phyloP scores from a whole-genome alignment of 257 asterid species.

The Gentiana straminea region DNA sequence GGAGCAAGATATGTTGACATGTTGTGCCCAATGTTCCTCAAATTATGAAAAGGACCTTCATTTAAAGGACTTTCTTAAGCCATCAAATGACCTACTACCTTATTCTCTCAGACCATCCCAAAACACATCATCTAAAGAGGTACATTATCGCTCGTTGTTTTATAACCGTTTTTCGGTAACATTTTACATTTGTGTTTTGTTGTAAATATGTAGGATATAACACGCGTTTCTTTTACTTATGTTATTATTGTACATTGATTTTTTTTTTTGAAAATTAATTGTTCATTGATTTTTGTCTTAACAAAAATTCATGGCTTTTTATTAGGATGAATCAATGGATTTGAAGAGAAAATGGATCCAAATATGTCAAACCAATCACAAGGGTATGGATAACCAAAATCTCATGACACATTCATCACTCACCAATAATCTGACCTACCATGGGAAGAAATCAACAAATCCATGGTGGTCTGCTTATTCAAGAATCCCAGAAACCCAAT shows the following conservation, averaged over 20 bases:
- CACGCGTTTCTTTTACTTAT: too few species aligned
- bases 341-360: conserved; percentile 67
- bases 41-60: conserved; percentile 57
- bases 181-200: too few species aligned
- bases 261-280: too few species aligned
- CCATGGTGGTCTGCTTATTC: conserved; percentile 36
- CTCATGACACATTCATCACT: conserved; percentile 13
- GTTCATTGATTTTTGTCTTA: too few species aligned
- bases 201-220: too few species aligned
- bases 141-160: conserved; percentile 6
- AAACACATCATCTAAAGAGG: conserved; percentile 35
- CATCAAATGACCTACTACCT: conserved; percentile 39
- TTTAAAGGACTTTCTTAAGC: conserved; percentile 22
- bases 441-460: conserved; percentile 27
- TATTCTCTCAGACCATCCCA: conserved; percentile 53
- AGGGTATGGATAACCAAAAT: conserved; percentile 25
- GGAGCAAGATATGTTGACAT: conserved; percentile 37
- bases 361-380: conserved; percentile 50
- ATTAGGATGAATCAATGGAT: conserved; percentile 45
- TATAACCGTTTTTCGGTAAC: neutral
- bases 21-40: conserved; percentile 63
- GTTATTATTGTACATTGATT: too few species aligned
- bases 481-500: conserved; percentile 31
- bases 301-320: neutral
- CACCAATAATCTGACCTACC: conserved; percentile 23